These are phyloP conservation scores for Persicaria maculosa DNA, from an alignment of 148 eudicot genomes.

Conservation along the genomic window DNA sequence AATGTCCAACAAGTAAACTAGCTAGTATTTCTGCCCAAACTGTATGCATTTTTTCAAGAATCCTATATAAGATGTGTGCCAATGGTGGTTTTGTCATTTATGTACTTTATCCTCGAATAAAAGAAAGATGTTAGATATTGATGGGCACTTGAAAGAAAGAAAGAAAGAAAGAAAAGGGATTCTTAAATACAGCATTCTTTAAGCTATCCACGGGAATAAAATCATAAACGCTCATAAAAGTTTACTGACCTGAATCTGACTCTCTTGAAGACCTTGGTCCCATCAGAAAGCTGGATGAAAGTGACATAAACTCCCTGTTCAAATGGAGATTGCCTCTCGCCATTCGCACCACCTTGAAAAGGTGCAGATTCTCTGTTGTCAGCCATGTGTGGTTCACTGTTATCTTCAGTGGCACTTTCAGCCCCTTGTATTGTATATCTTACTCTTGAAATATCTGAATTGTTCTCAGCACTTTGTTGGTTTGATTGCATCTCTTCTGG, in stretches of 20 bases:
- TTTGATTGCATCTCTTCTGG: constrained; percentile 15
- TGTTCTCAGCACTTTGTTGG: constrained; percentile 18
- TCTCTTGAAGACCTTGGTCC: constrained; percentile 61
- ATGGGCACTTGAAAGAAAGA: no score
- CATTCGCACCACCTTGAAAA: constrained; percentile 20
- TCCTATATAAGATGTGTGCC: no score
- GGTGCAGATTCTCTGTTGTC: constrained; percentile 22
- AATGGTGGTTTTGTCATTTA: no score
- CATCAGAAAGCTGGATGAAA: constrained; percentile 37
- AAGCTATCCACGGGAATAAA: not conserved
- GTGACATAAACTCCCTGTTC: constrained; percentile 86
- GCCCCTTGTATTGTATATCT: constrained; percentile 15
- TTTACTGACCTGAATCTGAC: constrained; percentile 75
- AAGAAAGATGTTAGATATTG: no score
- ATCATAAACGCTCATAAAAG: not conserved
- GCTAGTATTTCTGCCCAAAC: not conserved
- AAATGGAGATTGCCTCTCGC: constrained; percentile 26
- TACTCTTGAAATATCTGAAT: constrained; percentile 20
- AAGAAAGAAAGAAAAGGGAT: no score
- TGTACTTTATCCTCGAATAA: no score
- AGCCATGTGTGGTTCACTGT: constrained; percentile 22
- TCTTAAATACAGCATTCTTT: not conserved
- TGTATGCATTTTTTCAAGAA: no score
- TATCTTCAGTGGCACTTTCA: constrained; percentile 19
- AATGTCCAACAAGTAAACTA: no score